Evolutionary conservation across 2,329 filamentous ascomycete species (phyloP).

Genomic region (Aspergillus latus): DNA sequence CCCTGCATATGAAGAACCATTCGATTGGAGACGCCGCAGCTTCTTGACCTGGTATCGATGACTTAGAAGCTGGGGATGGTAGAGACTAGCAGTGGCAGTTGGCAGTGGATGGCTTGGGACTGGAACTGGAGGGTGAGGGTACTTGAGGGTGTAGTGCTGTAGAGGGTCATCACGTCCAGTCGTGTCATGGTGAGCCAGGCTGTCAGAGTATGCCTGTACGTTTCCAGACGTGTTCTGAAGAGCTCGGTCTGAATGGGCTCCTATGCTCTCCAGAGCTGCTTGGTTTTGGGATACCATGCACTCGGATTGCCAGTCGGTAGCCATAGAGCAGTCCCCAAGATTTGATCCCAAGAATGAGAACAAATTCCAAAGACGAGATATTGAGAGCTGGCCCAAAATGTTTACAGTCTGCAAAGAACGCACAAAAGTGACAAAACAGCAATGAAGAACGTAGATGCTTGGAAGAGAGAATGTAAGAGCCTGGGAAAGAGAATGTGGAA

Average conservation of each 20-base stretch:
- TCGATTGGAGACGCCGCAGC: conserved; percentile 37
- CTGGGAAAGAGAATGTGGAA: conserved; percentile 46
- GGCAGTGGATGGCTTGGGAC: conserved; percentile 29
- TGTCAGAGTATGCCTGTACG: conserved; percentile 42
- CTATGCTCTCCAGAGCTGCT: conserved; percentile 36
- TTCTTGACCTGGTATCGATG: conserved; percentile 37
- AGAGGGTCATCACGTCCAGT: conserved; percentile 36
- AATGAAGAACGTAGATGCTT: conserved; percentile 40
- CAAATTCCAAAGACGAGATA: conserved; percentile 38
- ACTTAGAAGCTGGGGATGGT: conserved; percentile 31
- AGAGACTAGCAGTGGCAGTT: conserved; percentile 22
- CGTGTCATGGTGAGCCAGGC: conserved; percentile 29
- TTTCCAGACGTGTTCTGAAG: conserved; percentile 47
- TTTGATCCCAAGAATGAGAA: conserved; percentile 43
- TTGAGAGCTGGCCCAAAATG: conserved; percentile 37
- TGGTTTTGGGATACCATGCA: conserved; percentile 41
- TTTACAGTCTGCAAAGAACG: conserved; percentile 41
- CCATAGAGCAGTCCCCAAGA: conserved; percentile 38
- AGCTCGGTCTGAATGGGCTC: conserved; percentile 38
- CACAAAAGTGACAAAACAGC: conserved; percentile 31
- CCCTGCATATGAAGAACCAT: conserved; percentile 27
- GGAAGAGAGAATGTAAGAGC: conserved; percentile 46
- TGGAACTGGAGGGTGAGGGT: conserved; percentile 31
- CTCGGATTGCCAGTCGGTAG: conserved; percentile 43
- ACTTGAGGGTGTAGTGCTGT: conserved; percentile 39